Evolutionary conservation across 2,329 filamentous ascomycete species (phyloP), one percentile per base, ranked within the genome.

Genomic region (Penicillium sp.): DNA sequence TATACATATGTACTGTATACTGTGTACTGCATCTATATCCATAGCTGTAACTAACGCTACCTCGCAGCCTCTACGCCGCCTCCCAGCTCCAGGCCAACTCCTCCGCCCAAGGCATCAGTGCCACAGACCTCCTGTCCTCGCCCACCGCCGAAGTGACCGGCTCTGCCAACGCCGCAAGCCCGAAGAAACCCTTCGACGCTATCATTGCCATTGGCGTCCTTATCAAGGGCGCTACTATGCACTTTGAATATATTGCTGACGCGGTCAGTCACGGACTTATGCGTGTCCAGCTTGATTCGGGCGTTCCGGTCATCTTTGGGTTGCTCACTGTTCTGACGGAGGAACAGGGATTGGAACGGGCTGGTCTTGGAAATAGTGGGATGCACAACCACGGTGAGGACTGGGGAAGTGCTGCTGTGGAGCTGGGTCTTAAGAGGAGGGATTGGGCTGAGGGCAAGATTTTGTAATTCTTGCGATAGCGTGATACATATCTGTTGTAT

Each of bases 221-320:
- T 59, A 97, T 99, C 79, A 99, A 99, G 81, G 94, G 94, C 73
- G 90, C 96, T 77, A 97, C 94, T 7, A 97, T 97, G 92, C 94
- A 99, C 78, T 99, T 99, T 70, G 94, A 99, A 78, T 97, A 99
- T 79, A 99, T 99, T 68, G 84, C 92, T 40, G 94, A 97, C 62
- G 85, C 90, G 39, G 92, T 95, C 7, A 91, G 87, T 56, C 90
- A 96, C 60, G 94, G 91, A 7, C 82, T 99, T 59, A 99, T 99
- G 94, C 87, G 90, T 62, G 87, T 97, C 57, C 92, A 96, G 75
- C 81, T 97, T 53, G 93, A 99, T 73, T 87, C 86, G 10, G 89
- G 90, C 43, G 85, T 96, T 49, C 94, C 94, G 32, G 89, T 99
- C 57, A 85, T 97, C 57, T 96, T 97, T 74, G 93, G 94, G 14